phyloP scores from a whole-genome alignment of 169 alveolate species.

The Eimeria tenella region DNA sequence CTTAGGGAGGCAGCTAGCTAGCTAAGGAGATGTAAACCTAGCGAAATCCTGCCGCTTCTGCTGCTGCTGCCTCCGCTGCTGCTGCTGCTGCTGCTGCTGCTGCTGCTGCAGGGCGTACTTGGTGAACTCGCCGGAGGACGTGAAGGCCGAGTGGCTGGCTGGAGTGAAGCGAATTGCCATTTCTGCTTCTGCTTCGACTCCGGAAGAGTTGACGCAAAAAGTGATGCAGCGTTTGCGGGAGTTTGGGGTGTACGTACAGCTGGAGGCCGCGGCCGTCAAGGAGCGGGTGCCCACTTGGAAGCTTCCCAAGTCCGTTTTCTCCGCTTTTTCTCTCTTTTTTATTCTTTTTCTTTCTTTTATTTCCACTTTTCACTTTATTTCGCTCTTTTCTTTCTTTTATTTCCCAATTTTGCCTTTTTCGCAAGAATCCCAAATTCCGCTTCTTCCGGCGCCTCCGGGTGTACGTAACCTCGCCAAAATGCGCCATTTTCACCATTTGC shows the following conservation, averaged over 20 bases:
- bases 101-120: constrained; percentile 82
- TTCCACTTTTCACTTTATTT: no score
- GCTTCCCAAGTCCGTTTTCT: constrained; percentile 82
- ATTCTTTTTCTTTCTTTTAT: no score
- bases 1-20: no score
- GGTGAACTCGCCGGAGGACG: constrained; percentile 82
- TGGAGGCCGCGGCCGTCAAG: constrained; percentile 82
- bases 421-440: no score
- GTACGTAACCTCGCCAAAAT: not conserved
- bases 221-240: constrained; percentile 68
- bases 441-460: not conserved
- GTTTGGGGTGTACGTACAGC: constrained; percentile 74
- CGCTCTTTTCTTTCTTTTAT: no score
- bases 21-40: no score
- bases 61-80: no score
- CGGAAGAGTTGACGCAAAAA: constrained; percentile 86
- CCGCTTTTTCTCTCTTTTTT: no score
- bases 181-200: constrained; percentile 91
- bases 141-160: constrained; percentile 82
- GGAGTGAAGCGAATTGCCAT: constrained; percentile 84
- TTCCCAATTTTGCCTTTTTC: no score
- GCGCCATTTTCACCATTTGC: not conserved
- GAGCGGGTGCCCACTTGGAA: constrained; percentile 90
- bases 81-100: not conserved
- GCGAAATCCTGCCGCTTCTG: no score